Evolutionary conservation across 2,329 filamentous ascomycete species (phyloP), one percentile per base, ranked within the genome.

Genomic region (Aureobasidium pullulans): DNA sequence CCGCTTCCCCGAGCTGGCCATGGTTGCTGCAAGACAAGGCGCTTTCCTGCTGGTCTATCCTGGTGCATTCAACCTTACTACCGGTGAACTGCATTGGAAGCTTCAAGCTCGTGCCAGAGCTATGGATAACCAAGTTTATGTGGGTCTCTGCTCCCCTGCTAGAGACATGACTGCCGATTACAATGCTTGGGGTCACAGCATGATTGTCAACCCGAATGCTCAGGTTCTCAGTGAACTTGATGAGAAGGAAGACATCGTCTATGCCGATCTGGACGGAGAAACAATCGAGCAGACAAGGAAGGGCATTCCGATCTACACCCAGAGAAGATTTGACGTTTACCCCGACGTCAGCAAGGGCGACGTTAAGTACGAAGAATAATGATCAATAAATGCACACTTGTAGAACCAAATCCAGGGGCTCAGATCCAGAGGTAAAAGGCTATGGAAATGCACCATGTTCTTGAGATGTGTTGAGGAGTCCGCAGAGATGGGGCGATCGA

Each of bases 41-140:
- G 88, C 85, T 60, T 99, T 99, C 73, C 81, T 90, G 47, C 83
- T 97, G 57, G 72, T 97, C 16, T 97, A 96, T 73, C 94, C 94
- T 0, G 94, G 91, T n/a, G 94, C 94, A 1, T 99, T 99, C 80
- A 99, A 97, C 75, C 79, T 89, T 62, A 96, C 91, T 0, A 99
- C 94, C 0, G 94, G 94, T 0, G 87, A 89, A 6, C 75, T 97
- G 72, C 94, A 99, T 75, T 99, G 94, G 94, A 82, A 85, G 60
- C 76, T 99, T 65, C 83, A 89, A 67, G 93, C 86, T 1, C 83
- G 89, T 64, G 91, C 88, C 13, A 80, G 94, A 63, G 94, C 93
- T 5, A 81, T 96, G 66, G 93, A 99, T 70, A 97, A 97, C 71
- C 91, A 99, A 78, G 78, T 95, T 9, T 97, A 95, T 72, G 91